Percentiles rank a stretch among this genome's conserved stretches.
phyloP scores from a whole-genome alignment of 495 filamentous ascomycete species.

The Paragyromitra xinjiangensis region DNA sequence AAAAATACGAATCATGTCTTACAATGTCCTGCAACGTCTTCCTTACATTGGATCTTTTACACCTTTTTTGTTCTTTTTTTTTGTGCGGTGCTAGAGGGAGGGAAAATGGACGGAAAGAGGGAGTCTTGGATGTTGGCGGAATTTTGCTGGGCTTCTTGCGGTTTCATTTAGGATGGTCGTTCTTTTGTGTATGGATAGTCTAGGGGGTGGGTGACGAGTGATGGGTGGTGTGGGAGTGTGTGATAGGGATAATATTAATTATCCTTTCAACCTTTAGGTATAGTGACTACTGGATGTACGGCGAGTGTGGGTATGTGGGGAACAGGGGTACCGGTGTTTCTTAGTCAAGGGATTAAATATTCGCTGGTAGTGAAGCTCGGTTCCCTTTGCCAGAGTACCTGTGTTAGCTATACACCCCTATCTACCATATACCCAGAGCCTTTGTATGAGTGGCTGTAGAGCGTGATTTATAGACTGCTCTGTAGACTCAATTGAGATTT shows the following conservation, averaged over 20 bases:
- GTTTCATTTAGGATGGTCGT: slow-evolving; percentile 1
- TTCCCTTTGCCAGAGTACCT: too few relatives aligned
- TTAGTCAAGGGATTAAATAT: too few relatives aligned
- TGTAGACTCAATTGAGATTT: too few relatives aligned
- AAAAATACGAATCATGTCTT: slow-evolving; percentile 24
- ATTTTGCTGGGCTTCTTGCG: slow-evolving; percentile 17
- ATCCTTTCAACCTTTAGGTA: slow-evolving; percentile 1
- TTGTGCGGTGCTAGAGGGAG: slow-evolving; percentile 35
- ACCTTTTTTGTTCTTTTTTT: slow-evolving; percentile 24
- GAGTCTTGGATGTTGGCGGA: slow-evolving; percentile 31
- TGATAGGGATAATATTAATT: not conserved
- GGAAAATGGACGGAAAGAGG: slow-evolving; percentile 15
- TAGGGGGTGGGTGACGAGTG: slow-evolving; percentile 9
- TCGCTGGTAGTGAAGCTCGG: too few relatives aligned
- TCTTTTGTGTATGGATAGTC: slow-evolving; percentile 20
- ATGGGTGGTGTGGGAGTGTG: not conserved
- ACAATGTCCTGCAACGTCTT: slow-evolving; percentile 10
- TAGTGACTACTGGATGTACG: not conserved
- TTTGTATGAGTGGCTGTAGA: too few relatives aligned
- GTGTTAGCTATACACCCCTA: too few relatives aligned
- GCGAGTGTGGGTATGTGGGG: too few relatives aligned
- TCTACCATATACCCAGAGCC: too few relatives aligned
- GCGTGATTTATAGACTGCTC: too few relatives aligned
- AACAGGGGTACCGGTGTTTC: too few relatives aligned
- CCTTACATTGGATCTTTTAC: not conserved